Percentiles rank a stretch among this genome's conserved stretches.
These are phyloP conservation scores for Dissophora ornata DNA, from an alignment of 192 early-diverging fungal genomes.

Conservation along the genomic window DNA sequence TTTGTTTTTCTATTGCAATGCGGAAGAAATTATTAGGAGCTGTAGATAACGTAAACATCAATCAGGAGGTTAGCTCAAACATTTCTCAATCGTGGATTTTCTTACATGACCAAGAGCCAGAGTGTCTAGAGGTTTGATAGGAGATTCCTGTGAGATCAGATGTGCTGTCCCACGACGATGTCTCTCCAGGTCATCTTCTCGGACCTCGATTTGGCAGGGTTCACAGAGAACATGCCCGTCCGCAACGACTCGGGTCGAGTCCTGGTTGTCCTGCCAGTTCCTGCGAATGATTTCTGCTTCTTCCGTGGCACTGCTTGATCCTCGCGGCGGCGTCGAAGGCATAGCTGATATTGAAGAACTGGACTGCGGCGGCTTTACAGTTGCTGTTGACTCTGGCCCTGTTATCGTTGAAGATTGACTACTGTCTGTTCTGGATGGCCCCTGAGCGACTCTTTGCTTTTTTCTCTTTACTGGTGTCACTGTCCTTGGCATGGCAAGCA, in stretches of 20 bases:
- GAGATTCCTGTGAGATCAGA: conserved; percentile 39
- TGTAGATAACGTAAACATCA: neutral
- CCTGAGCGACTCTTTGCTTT: too few species aligned
- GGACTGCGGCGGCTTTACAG: neutral
- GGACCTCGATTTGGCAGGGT: conserved; percentile 38
- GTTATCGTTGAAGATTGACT: neutral
- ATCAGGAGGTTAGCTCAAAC: neutral
- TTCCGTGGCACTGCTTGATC: neutral
- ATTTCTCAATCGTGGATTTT: neutral
- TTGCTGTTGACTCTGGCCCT: neutral
- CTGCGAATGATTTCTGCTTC: conserved; percentile 22
- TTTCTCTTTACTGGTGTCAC: neutral
- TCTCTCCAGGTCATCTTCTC: conserved; percentile 25
- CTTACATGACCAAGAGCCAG: conserved; percentile 45
- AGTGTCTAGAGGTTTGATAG: conserved; percentile 28
- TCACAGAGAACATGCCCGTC: conserved; percentile 34
- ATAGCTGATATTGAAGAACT: neutral
- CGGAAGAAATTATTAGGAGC: too few species aligned
- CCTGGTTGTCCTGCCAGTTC: conserved; percentile 17
- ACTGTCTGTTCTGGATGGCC: too few species aligned
- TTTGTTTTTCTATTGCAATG: conserved; percentile 48
- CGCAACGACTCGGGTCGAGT: neutral
- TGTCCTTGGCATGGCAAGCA: conserved; percentile 30
- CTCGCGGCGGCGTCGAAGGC: neutral
- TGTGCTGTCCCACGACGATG: conserved; percentile 37